Base-by-base conservation (phyloP, 805 yeast genomes). In the Ogataea siamensis region DNA sequence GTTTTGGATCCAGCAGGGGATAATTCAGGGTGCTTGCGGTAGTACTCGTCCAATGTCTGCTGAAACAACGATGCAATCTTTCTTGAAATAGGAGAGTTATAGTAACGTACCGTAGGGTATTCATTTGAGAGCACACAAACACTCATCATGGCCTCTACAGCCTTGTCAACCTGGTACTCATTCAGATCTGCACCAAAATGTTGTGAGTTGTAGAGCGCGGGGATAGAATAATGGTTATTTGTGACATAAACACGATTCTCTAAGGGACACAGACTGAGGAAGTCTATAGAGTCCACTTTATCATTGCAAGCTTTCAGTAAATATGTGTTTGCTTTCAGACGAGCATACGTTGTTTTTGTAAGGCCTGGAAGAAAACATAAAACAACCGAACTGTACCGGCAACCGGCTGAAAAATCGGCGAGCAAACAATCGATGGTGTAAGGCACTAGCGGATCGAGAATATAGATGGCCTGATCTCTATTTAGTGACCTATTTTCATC, bases 91-190 rank as follows among this genome's bases (percentile, higher is more conserved):
- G 73, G 73, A 5, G 80, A 73, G 7, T 76, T 68, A 54, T 78
- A 81, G 62, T 77, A 86, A 49, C 99, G 70, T 14, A 93, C 76
- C 29, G 83, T 74, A 2, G 99, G 99, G 50, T 83, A 86, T 54
- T 89, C 97, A 10, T 94, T 94, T 1, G 93, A 78, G 7, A 83
- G 55, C 6, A 84, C 75, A 67, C 95, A 85, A 16, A 87, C 51
- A 47, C 81, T 77, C 20, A 87, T 77, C 48, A 93, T 66, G 15
- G 87, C 60, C 26, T 74, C 65, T 1, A 91, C 87, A 0, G 84
- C 76, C 35, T 61, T 62, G 13, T 70, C 64, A 11, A 87, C 68
- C 40, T 83, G 82, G 21, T 66, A 68, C 14, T 73, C 68, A 23
- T 84, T 81, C 32, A 82, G 63, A 40, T 78, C 83, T 24, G 64